These are phyloP conservation scores for Huntiella omanensis DNA, from an alignment of 2,329 filamentous ascomycete species.

Conservation along the genomic window DNA sequence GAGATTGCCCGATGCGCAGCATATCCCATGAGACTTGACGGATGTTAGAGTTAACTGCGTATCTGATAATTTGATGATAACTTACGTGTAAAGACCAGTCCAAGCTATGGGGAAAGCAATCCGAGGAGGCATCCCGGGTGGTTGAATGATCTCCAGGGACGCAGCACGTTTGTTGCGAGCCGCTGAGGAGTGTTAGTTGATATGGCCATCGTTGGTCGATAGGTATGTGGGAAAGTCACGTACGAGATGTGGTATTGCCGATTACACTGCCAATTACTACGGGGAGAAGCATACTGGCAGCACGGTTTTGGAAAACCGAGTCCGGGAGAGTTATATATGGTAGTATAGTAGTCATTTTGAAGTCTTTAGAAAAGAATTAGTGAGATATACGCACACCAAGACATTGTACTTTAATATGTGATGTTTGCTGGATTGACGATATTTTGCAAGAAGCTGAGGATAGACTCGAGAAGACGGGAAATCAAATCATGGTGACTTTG, in stretches of 20 bases:
- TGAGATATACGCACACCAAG: background rate
- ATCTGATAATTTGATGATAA: background rate
- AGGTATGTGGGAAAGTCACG: constrained; percentile 15
- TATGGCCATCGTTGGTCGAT: constrained; percentile 2
- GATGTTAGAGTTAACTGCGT: background rate
- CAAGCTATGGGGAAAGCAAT: constrained; percentile 46
- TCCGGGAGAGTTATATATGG: constrained; percentile 59
- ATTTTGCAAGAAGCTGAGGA: too few relatives aligned
- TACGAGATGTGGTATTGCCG: constrained; percentile 50
- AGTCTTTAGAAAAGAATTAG: background rate
- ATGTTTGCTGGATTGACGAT: too few relatives aligned
- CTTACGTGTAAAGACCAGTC: constrained; percentile 43
- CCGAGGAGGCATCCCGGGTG: constrained; percentile 40
- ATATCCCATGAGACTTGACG: constrained; percentile 56
- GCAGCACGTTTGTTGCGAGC: constrained; percentile 39
- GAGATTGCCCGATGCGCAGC: constrained; percentile 61
- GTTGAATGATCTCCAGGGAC: constrained; percentile 37
- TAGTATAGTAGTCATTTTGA: constrained; percentile 59
- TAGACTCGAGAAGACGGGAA: too few relatives aligned
- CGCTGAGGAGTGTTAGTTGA: constrained; percentile 23
- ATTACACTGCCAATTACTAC: constrained; percentile 54
- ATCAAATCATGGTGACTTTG: too few relatives aligned
- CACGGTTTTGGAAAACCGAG: constrained; percentile 51
- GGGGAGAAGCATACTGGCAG: constrained; percentile 57
- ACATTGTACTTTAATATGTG: background rate